phyloP scores from a whole-genome alignment of 2,329 filamentous ascomycete species.

The Pseudocercospora eumusae region DNA sequence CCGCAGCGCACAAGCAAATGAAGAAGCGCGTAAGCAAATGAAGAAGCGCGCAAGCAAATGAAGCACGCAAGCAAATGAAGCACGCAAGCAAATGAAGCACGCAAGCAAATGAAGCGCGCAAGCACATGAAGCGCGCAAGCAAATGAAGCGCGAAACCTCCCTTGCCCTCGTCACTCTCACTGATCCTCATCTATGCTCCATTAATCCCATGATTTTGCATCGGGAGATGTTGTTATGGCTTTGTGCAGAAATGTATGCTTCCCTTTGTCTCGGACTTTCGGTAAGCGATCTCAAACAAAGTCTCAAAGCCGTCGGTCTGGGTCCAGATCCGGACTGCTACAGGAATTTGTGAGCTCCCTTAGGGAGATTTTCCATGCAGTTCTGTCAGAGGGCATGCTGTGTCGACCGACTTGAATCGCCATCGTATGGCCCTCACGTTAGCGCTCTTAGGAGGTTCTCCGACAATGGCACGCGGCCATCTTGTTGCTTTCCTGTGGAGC shows the following conservation, averaged over 20 bases:
- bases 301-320: neutral
- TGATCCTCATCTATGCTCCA: neutral
- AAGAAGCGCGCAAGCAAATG: too few species aligned
- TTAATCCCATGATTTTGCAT: neutral
- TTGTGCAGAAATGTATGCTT: neutral
- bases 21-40: too few species aligned
- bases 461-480: neutral
- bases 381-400: neutral
- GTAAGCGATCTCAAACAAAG: neutral
- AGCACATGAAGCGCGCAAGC: too few species aligned
- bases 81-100: too few species aligned
- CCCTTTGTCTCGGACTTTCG: neutral
- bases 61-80: too few species aligned
- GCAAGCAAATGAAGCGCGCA: too few species aligned
- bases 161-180: neutral
- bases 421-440: neutral
- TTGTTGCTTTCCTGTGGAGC: neutral
- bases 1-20: too few species aligned
- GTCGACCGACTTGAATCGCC: neutral
- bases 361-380: neutral
- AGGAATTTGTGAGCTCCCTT: neutral
- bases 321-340: neutral
- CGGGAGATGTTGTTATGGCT: neutral
- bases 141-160: neutral
- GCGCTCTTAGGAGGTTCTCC: neutral